phyloP scores from a whole-genome alignment of 495 filamentous ascomycete genomes.

The Mycothermus thermophilus region DNA sequence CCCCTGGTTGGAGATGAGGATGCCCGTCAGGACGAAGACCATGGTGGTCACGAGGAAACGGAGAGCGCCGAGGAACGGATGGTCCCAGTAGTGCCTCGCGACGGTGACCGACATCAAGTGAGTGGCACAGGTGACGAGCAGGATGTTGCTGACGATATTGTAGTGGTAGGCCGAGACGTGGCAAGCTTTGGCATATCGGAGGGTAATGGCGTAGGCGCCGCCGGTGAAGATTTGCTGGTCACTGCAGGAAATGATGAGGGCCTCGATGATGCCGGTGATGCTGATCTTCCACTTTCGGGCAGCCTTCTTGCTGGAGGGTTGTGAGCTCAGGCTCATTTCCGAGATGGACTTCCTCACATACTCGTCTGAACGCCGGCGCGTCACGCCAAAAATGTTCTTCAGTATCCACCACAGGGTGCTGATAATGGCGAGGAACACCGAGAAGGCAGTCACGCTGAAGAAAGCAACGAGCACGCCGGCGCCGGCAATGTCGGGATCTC shows the following conservation, averaged over 20 bases:
- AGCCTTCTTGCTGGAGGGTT: neutral
- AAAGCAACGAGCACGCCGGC: slow-evolving; percentile 15
- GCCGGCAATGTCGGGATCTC: slow-evolving; percentile 14
- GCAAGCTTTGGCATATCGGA: slow-evolving; percentile 25
- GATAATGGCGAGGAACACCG: slow-evolving; percentile 5
- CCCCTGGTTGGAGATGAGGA: slow-evolving; percentile 18
- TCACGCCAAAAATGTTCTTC: slow-evolving; percentile 9
- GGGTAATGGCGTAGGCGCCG: slow-evolving; percentile 23
- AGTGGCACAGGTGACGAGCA: slow-evolving; percentile 28
- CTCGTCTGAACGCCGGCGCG: neutral
- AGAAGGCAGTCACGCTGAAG: slow-evolving; percentile 6
- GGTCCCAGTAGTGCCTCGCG: slow-evolving; percentile 24
- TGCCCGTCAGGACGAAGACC: slow-evolving; percentile 17
- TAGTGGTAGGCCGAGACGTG: slow-evolving; percentile 30
- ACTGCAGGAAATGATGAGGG: slow-evolving; percentile 24
- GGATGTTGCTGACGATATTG: slow-evolving; percentile 27
- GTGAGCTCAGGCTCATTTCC: neutral
- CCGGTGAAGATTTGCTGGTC: slow-evolving; percentile 32
- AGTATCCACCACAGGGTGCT: slow-evolving; percentile 11
- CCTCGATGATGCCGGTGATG: slow-evolving; percentile 21
- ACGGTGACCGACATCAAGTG: slow-evolving; percentile 25
- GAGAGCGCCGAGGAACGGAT: slow-evolving; percentile 14
- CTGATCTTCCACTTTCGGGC: slow-evolving; percentile 3
- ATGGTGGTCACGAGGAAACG: slow-evolving; percentile 15
- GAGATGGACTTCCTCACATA: neutral